These are phyloP conservation scores for Atkinsonella hypoxylon DNA, from an alignment of 2,329 filamentous ascomycete species.

Conservation along the genomic window DNA sequence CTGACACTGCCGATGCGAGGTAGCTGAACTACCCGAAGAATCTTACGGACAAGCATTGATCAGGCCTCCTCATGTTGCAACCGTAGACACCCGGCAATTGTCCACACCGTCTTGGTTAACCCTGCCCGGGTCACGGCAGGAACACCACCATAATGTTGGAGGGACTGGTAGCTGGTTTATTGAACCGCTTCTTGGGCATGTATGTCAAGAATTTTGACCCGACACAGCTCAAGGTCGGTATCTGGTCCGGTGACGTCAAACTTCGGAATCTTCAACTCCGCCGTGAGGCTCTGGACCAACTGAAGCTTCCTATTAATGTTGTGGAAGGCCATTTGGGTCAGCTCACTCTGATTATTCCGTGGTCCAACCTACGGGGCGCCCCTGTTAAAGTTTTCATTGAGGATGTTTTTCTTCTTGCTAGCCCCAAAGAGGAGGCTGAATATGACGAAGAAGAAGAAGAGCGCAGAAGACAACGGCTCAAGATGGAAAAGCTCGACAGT, in stretches of 20 bases:
- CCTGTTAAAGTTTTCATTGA: slow-evolving; percentile 93
- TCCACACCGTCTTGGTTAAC: slow-evolving; percentile 18
- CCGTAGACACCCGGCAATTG: slow-evolving; percentile 6
- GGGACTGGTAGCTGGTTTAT: slow-evolving; percentile 87
- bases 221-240: slow-evolving; percentile 93
- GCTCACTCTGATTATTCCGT: slow-evolving; percentile 86
- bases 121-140: slow-evolving; percentile 64
- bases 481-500: slow-evolving; percentile 97
- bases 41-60: too few relatives aligned
- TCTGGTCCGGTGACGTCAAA: slow-evolving; percentile 98
- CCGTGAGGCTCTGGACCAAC: slow-evolving; percentile 89
- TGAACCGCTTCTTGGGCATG: slow-evolving; percentile 99
- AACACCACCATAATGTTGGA: slow-evolving; percentile 70
- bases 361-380: slow-evolving; percentile 91
- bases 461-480: slow-evolving; percentile 72
- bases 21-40: not conserved
- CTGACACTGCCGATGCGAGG: not conserved
- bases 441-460: slow-evolving; percentile 92
- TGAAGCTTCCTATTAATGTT: slow-evolving; percentile 93
- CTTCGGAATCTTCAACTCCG: slow-evolving; percentile 85
- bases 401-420: slow-evolving; percentile 90
- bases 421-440: slow-evolving; percentile 87
- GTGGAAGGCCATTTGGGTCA: slow-evolving; percentile 88
- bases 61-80: slow-evolving; percentile 10
- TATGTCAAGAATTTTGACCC: slow-evolving; percentile 99